phyloP scores from a whole-genome alignment of 2,329 filamentous ascomycete genomes.

The Phaeosphaeria sp. region DNA sequence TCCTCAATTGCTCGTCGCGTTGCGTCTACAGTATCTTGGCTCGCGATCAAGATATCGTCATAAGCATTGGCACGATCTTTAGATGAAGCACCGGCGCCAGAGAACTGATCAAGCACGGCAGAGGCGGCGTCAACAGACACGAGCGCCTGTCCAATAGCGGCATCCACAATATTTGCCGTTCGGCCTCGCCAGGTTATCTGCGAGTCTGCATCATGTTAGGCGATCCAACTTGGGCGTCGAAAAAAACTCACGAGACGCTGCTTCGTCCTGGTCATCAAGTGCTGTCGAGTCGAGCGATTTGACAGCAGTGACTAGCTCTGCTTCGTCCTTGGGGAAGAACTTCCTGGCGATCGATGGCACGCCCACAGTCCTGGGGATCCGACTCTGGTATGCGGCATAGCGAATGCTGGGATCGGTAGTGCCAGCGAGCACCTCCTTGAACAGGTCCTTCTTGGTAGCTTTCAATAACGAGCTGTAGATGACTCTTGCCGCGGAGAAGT shows the following conservation, averaged over 20 bases:
- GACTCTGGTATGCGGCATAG: constrained; percentile 91
- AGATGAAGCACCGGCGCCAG: constrained; percentile 52
- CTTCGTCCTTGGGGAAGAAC: constrained; percentile 74
- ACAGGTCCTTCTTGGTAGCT: constrained; percentile 74
- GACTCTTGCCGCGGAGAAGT: constrained; percentile 78
- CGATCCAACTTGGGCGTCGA: background rate
- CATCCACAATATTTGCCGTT: constrained; percentile 88
- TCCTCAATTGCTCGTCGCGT: constrained; percentile 95
- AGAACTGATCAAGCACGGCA: constrained; percentile 55
- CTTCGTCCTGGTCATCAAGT: constrained; percentile 56
- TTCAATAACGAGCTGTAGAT: constrained; percentile 80
- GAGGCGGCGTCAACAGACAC: constrained; percentile 69
- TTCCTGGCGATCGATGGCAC: constrained; percentile 80
- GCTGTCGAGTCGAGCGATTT: constrained; percentile 70
- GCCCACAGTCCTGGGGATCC: constrained; percentile 83
- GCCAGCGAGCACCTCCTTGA: constrained; percentile 83
- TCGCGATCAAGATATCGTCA: constrained; percentile 86
- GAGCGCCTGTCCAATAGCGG: constrained; percentile 85
- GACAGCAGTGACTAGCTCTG: constrained; percentile 69
- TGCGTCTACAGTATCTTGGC: constrained; percentile 92
- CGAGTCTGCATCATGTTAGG: constrained; percentile 46
- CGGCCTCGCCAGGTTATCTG: constrained; percentile 86
- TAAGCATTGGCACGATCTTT: constrained; percentile 84
- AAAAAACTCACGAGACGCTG: constrained; percentile 55
- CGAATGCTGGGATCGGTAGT: constrained; percentile 93